Evolutionary conservation across 2,329 filamentous ascomycete species (phyloP), one percentile per base, ranked within the genome.

Genomic region (Exophiala spinifera): DNA sequence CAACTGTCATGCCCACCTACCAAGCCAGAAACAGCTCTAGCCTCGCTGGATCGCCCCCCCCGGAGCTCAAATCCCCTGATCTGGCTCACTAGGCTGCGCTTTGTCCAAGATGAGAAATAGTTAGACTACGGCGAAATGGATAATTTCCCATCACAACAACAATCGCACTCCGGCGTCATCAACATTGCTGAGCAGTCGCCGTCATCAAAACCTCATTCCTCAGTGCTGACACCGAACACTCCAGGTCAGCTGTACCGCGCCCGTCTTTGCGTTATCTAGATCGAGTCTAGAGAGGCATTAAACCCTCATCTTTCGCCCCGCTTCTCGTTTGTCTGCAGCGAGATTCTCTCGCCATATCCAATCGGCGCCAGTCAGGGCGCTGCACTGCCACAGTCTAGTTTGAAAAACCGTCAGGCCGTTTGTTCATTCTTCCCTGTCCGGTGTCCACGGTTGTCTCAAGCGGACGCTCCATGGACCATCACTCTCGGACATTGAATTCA

Each of bases 341-440:
- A 44, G 43, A 36, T 37, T 33, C 11, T n/a, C 42, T 3, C 43
- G n/a, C n/a, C 10, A 42, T 44, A 25, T 37, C 56, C 56, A 58
- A 58, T 58, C 42, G 51, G n/a, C 11, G 37, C 19, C 47, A 52
- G 48, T 49, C 48, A 51, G 25, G 37, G 53, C 45, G 39, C 46
- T 58, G 56, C 56, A 58, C 56, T 58, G 56, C 56, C 56, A 58
- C 56, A 19, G 23, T 52, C 52, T 55, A 55, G 33, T 36, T 37
- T 42, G 51, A 46, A 46, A 37, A 31, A 49, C 28, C n/a, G 49
- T 46, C 52, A 58, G 52, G 56, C n/a, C n/a, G n/a, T n/a, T n/a
- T n/a, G n/a, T n/a, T n/a, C 48, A 47, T 31, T 48, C 43, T 51
- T 44, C 37, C 47, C 46, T 53, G 50, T 46, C 43, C 21, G 23